Evolutionary conservation across 2,329 filamentous ascomycete genomes (phyloP), one percentile per base, ranked within the genome.

Genomic region (Stemphylium lycopersici): DNA sequence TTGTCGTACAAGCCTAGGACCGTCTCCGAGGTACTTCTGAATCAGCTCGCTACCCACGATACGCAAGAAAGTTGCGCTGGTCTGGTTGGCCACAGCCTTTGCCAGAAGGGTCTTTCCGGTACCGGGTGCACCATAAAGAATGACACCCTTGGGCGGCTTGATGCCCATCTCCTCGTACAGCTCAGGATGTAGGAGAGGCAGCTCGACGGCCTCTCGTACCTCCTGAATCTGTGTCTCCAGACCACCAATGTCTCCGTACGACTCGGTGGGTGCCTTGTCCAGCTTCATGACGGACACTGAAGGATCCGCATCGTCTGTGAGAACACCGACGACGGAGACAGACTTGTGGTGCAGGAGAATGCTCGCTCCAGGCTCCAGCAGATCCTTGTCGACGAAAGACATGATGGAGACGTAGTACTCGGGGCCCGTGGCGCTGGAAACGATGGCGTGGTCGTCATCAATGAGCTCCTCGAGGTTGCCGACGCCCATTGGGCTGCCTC

Each of bases 381-480:
- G 86, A 71, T 99, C 95, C 79, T 99, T 99, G 83, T 99, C 95
- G 63, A 99, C 95, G 71, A 99, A 99, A 50, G 93, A 97, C 95
- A 98, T 98, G 84, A 99, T 99, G 67, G 93, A 97, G 64, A 99
- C 95, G 76, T 98, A 99, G 84, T 96, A 99, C 77, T 99, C 95
- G 1, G 95, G 95, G 0, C 95, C 95, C 6, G 95, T 98, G 0
- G 95, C 96, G 76, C 92, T 96, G 15, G 93, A 97, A 32, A 99
- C 95, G 72, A 99, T 99, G 59, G 95, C 95, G 72, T 99, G 95
- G 79, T 99, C 95, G 75, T 99, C 95, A 71, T 99, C 95, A 73
- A 99, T 99, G 82, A 99, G 90, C 81, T 99, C 95, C 78, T 99
- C 95, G 65, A 99, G 81, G 55, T 95, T 98, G 60, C 95, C 95